A percentile compares a stretch with the other conserved stretches of the same genome.
Evolutionary conservation across 768 basidiomycete species (phyloP).

Genomic region (Suillus tomentosus): DNA sequence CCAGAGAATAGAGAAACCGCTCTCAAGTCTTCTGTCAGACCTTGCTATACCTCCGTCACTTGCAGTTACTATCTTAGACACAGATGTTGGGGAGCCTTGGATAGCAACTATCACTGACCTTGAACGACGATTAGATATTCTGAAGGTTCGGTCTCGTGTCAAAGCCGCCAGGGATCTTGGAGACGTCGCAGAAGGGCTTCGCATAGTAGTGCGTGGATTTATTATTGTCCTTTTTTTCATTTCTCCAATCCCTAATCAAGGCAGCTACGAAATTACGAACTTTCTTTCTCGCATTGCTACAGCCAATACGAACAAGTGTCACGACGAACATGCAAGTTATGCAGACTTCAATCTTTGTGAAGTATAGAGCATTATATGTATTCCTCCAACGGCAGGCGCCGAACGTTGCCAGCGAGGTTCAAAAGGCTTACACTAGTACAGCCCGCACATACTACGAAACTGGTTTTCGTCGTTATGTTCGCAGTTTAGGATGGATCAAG

Average conservation of each 20-base stretch:
- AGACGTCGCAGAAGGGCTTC: conserved; percentile 82
- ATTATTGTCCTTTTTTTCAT: conserved; percentile 1
- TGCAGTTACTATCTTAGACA: conserved; percentile 78
- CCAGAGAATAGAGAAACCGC: conserved; percentile 86
- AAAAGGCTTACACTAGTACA: conserved; percentile 80
- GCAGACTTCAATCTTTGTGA: conserved; percentile 83
- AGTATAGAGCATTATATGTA: conserved; percentile 77
- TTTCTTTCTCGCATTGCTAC: conserved; percentile 83
- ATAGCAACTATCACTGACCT: conserved; percentile 79
- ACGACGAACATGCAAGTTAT: conserved; percentile 93
- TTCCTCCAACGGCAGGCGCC: conserved; percentile 86
- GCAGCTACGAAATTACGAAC: conserved; percentile 86
- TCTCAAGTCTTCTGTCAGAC: conserved; percentile 78
- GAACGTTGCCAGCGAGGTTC: conserved; percentile 82
- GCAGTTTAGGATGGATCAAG: conserved; percentile 80
- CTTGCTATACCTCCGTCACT: conserved; percentile 83
- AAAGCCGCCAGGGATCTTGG: conserved; percentile 84
- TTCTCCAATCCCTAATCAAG: conserved; percentile 41
- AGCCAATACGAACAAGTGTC: conserved; percentile 79
- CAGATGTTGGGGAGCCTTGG: conserved; percentile 88
- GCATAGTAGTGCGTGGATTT: conserved; percentile 73
- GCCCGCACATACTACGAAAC: conserved; percentile 95
- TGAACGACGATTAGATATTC: conserved; percentile 67
- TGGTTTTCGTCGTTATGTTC: conserved; percentile 85
- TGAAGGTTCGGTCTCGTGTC: conserved; percentile 76